Percentiles rank a stretch among this genome's conserved stretches.
Conservation (phyloP, 2,329 filamentous ascomycete genomes). For the Phaeosphaeria sp. region DNA sequence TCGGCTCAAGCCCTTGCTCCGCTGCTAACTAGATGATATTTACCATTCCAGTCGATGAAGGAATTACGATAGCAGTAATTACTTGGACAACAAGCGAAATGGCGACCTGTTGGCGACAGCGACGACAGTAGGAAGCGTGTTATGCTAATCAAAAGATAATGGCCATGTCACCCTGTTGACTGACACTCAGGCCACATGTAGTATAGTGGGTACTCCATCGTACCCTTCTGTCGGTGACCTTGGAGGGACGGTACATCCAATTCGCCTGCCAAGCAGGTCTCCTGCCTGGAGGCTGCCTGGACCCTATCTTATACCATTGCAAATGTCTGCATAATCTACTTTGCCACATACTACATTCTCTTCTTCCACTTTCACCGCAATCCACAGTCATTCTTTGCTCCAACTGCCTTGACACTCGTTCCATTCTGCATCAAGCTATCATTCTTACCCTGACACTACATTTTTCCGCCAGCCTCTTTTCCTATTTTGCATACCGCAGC, state of each 20-base stretch:
- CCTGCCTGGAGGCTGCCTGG: slow-evolving; percentile 27
- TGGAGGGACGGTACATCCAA: slow-evolving; percentile 31
- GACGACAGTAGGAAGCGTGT: slow-evolving; percentile 36
- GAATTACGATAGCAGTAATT: slow-evolving; percentile 38
- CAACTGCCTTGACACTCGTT: slow-evolving; percentile 53
- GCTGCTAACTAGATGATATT: slow-evolving; percentile 46
- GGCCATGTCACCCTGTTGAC: slow-evolving; percentile 39
- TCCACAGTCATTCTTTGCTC: slow-evolving; percentile 54
- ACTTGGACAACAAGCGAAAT: slow-evolving; percentile 40
- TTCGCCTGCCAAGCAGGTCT: slow-evolving; percentile 30
- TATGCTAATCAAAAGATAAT: slow-evolving; percentile 42
- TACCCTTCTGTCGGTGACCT: slow-evolving; percentile 32
- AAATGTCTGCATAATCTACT: slow-evolving; percentile 28
- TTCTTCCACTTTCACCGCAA: slow-evolving; percentile 38
- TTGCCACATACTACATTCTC: slow-evolving; percentile 41
- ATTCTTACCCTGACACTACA: slow-evolving; percentile 49
- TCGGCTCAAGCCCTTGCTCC: slow-evolving; percentile 45
- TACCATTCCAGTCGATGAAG: slow-evolving; percentile 38
- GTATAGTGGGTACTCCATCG: slow-evolving; percentile 37
- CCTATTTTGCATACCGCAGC: slow-evolving; percentile 25
- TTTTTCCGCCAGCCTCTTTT: slow-evolving; percentile 26
- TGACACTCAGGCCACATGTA: slow-evolving; percentile 31
- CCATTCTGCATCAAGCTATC: slow-evolving; percentile 31
- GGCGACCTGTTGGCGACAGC: slow-evolving; percentile 23
- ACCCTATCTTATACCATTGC: slow-evolving; percentile 42